Evolutionary conservation across 2,329 filamentous ascomycete genomes (phyloP).

Genomic region (Sporothrix pallida): DNA sequence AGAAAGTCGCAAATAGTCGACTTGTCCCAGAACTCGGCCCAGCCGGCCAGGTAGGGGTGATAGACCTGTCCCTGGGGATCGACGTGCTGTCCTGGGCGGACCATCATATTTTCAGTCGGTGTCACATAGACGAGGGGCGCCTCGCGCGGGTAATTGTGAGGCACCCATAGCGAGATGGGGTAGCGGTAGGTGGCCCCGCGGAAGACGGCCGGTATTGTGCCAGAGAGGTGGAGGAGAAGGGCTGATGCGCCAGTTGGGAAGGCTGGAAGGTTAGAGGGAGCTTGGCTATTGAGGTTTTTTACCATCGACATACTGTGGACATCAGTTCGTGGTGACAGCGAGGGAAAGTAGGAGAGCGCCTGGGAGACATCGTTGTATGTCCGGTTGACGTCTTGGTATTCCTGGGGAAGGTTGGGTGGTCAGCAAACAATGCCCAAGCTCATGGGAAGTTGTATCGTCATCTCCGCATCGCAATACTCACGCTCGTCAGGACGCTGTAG

Average conservation of each 20-base stretch:
- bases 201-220: conserved; percentile 90
- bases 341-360: conserved; percentile 77
- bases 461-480: conserved; percentile 47
- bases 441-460: background rate
- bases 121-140: conserved; percentile 87
- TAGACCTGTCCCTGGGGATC: conserved; percentile 92
- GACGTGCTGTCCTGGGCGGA: conserved; percentile 92
- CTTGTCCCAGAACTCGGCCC: conserved; percentile 90
- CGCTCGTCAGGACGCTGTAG: conserved; percentile 84
- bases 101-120: conserved; percentile 84
- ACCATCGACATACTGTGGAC: conserved; percentile 76
- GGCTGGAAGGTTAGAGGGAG: conserved; percentile 57
- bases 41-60: conserved; percentile 91
- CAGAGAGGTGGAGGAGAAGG: conserved; percentile 82
- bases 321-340: conserved; percentile 84
- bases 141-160: conserved; percentile 85
- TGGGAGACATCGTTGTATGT: conserved; percentile 92
- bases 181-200: conserved; percentile 89
- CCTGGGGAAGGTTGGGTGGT: conserved; percentile 56
- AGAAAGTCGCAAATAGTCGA: conserved; percentile 84
- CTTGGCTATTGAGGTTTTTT: too few species aligned
- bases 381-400: conserved; percentile 91
- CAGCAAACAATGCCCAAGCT: background rate
- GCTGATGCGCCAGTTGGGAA: conserved; percentile 88
- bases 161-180: conserved; percentile 90